Base-by-base conservation (phyloP, 2,329 filamentous ascomycete genomes). In the Fusarium temperatum region DNA sequence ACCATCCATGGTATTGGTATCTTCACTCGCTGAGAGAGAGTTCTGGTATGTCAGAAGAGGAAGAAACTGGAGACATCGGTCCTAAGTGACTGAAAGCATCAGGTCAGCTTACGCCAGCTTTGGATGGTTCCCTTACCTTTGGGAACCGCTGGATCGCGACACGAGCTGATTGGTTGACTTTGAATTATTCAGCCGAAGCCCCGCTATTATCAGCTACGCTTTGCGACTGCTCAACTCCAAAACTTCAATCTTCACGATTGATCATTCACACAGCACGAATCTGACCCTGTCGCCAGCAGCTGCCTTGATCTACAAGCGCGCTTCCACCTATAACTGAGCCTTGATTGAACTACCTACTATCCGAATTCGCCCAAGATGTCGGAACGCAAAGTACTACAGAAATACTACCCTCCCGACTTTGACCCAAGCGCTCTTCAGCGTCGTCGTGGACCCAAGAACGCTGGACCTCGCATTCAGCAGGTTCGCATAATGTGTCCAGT, bases 351-450 rank as follows among this genome's bases (percentile, higher is more conserved):
- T 1, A 22, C 26, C 11, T 10, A 14, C 10, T 44, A 32, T 22
- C 20, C 20, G 8, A 36, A 32, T 38, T 39, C 57, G 70, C 32
- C 79, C 84, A 85, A 76, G 78, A 96, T 96, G 94, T 95, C 94
- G 76, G 94, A 97, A 85, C 91, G 94, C 79, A 96, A 96, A 84
- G 94, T 96, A 55, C 87, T 95, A 83, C 78, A 82, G 72, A 89
- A 90, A 80, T 90, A 89, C 82, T 91, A 88, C 78, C 89, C 89
- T 83, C 93, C 83, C 86, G 94, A 98, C 82, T 99, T 98, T 83
- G 96, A 99, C 83, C 96, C 96, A 18, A 91, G 91, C 32, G 91
- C 93, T 78, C 89, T 98, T 83, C 88, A 88, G 32, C 91, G 94
- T 24, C 91, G 90, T 70, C 90, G 89, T 74, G 91, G 86, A 35